Base-by-base conservation (phyloP, 2,329 filamentous ascomycete species). In the Aspergillus udagawae region DNA sequence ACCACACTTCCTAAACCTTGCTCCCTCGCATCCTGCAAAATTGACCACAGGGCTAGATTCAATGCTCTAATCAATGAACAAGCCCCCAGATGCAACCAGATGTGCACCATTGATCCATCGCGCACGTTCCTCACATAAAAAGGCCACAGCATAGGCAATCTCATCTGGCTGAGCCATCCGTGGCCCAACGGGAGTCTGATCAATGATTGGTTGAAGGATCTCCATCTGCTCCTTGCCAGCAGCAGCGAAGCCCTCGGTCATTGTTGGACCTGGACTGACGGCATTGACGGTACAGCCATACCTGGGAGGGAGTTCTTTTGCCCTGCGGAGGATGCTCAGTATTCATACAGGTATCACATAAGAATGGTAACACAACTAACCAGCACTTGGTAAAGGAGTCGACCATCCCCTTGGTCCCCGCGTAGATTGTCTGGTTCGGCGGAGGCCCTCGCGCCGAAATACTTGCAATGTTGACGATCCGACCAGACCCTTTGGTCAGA, bases 391-490 rank as follows among this genome's bases (percentile, higher is more conserved):
- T 81, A 54, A 80, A 79, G 2, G 71, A 72, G 59, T 81, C 79
- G 1, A 79, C 70, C 76, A 80, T 80, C n/a, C 76, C 77, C 63
- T 81, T 81, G 8, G 76, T 79, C 0, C 78, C 78, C 3, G 77
- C 76, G 62, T 81, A 81, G 57, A 81, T 77, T n/a, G 77, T 79
- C 60, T 77, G 75, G 56, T 63, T 64, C 1, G 63, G 61, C 6
- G 74, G 73, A 2, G 69, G 70, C 17, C 60, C 73, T 5, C 71
- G 66, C 29, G 74, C 66, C 14, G 71, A 73, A 35, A 75, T 70
- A 55, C 70, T 75, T 28, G 66, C 70, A 50, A 80, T 77, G 57
- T 80, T 80, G 62, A 80, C 66, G 53, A 80, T 80, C 9, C 78
- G 70, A 1, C 70, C 63, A 10, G 41, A 67, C 21, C 68, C 68